Evolutionary conservation across 2,329 filamentous ascomycete genomes (phyloP).

Genomic region (Scytalidium lignicola): DNA sequence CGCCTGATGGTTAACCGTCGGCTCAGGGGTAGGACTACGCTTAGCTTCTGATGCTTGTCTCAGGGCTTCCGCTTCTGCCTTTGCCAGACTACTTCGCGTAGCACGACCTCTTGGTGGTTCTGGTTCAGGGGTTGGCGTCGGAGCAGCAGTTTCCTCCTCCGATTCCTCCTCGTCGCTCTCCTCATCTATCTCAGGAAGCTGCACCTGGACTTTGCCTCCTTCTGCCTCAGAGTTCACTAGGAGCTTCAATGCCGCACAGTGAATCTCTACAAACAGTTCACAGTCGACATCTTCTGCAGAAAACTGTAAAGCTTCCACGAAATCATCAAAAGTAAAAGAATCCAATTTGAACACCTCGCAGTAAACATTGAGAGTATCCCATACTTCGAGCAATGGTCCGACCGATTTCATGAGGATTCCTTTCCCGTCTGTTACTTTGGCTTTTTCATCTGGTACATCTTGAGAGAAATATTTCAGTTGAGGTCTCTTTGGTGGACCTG

Average conservation of each 20-base stretch:
- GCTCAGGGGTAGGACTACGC: conserved; percentile 33
- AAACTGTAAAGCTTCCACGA: conserved; percentile 79
- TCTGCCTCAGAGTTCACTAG: conserved; percentile 71
- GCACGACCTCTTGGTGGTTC: conserved; percentile 65
- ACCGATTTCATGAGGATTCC: conserved; percentile 78
- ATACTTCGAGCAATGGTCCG: conserved; percentile 81
- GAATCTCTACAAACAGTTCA: conserved; percentile 82
- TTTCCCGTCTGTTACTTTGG: conserved; percentile 39
- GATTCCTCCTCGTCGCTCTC: conserved; percentile 66
- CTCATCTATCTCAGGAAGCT: conserved; percentile 68
- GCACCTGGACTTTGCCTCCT: conserved; percentile 73
- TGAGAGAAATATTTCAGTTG: conserved; percentile 71
- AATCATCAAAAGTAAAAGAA: conserved; percentile 97
- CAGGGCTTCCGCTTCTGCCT: conserved; percentile 67
- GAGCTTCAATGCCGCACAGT: conserved; percentile 85
- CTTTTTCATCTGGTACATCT: conserved; percentile 49
- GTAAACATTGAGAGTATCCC: conserved; percentile 98
- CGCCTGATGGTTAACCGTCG: conserved; percentile 58
- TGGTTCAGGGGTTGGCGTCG: conserved; percentile 62
- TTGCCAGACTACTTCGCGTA: conserved; percentile 80
- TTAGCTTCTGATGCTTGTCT: conserved; percentile 48
- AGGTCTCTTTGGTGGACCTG: conserved; percentile 61
- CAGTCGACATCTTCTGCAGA: conserved; percentile 70
- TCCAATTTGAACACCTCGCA: conserved; percentile 91
- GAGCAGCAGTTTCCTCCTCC: conserved; percentile 45